Conservation (phyloP, 2,329 filamentous ascomycete genomes). For the Apiospora arundinis region DNA sequence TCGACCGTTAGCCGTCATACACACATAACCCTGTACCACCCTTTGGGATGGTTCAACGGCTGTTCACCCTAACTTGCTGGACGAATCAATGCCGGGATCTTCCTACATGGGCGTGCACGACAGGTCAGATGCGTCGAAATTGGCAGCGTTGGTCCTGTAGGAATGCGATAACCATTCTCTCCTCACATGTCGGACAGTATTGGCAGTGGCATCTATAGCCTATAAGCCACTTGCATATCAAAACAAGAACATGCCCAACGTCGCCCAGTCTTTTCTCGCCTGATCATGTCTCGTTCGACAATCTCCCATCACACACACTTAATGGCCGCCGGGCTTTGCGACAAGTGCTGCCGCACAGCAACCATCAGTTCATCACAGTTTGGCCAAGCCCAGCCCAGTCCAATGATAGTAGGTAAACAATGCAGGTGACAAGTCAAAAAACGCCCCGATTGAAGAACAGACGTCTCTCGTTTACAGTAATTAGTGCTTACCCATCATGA, state of each 20-base stretch:
- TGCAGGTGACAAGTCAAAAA: not conserved
- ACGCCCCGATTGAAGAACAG: not conserved
- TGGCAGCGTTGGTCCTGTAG: not conserved
- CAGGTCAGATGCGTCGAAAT: not conserved
- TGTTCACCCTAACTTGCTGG: not conserved
- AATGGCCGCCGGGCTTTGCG: not conserved
- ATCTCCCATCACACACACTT: not conserved
- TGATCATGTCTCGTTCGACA: not conserved
- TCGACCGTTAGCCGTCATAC: constrained; percentile 7
- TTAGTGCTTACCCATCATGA: not conserved
- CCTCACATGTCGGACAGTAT: not conserved
- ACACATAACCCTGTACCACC: not conserved
- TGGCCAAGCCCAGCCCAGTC: not conserved
- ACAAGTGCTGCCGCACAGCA: not conserved
- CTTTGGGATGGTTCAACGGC: constrained; percentile 4
- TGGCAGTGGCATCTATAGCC: not conserved
- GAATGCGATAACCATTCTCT: not conserved
- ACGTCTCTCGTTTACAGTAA: not conserved
- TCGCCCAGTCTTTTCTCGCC: not conserved
- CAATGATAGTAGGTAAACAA: not conserved
- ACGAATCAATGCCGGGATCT: not conserved
- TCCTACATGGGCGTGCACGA: not conserved
- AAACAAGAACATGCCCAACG: not conserved
- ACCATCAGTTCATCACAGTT: not conserved
- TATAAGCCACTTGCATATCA: constrained; percentile 7